These are phyloP conservation scores for Pseudogymnoascus sp. DNA, from an alignment of 2,329 filamentous ascomycete genomes.

Conservation along the genomic window DNA sequence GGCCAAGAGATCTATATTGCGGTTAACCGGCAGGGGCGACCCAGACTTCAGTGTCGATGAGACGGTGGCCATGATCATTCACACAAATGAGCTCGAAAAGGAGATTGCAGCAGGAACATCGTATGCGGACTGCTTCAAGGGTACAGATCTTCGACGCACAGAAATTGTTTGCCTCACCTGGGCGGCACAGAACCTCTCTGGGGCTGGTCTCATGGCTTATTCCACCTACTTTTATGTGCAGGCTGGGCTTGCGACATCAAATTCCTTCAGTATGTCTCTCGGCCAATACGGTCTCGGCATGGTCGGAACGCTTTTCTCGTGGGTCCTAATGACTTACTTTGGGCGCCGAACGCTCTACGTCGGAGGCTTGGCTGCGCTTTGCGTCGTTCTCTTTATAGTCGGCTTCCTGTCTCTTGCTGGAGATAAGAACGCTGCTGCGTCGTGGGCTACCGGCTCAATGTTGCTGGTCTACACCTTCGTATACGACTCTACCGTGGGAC, in stretches of 20 bases:
- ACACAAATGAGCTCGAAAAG: slow-evolving; percentile 47
- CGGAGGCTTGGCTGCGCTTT: slow-evolving; percentile 38
- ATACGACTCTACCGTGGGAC: slow-evolving; percentile 38
- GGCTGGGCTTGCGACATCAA: slow-evolving; percentile 41
- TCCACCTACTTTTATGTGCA: slow-evolving; percentile 6
- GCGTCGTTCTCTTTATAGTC: slow-evolving; percentile 38
- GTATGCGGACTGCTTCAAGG: slow-evolving; percentile 42
- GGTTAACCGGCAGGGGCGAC: slow-evolving; percentile 26
- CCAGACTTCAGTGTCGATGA: slow-evolving; percentile 20
- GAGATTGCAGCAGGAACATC: slow-evolving; percentile 34
- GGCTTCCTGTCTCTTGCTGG: slow-evolving; percentile 38
- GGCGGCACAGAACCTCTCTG: slow-evolving; percentile 50
- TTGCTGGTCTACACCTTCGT: slow-evolving; percentile 34
- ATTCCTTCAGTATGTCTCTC: slow-evolving; percentile 47
- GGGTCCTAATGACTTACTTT: slow-evolving; percentile 39
- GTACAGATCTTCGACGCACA: slow-evolving; percentile 40
- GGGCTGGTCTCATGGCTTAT: not conserved
- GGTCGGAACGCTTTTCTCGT: slow-evolving; percentile 42
- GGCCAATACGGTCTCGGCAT: slow-evolving; percentile 39
- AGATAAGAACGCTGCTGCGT: slow-evolving; percentile 30
- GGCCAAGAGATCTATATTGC: slow-evolving; percentile 30
- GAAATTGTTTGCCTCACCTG: slow-evolving; percentile 50
- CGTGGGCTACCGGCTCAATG: slow-evolving; percentile 36
- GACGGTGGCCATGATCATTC: slow-evolving; percentile 41
- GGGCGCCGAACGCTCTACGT: slow-evolving; percentile 47